Evolutionary conservation across 139 green algal species (phyloP).

Genomic region (Asterochloris erici): DNA sequence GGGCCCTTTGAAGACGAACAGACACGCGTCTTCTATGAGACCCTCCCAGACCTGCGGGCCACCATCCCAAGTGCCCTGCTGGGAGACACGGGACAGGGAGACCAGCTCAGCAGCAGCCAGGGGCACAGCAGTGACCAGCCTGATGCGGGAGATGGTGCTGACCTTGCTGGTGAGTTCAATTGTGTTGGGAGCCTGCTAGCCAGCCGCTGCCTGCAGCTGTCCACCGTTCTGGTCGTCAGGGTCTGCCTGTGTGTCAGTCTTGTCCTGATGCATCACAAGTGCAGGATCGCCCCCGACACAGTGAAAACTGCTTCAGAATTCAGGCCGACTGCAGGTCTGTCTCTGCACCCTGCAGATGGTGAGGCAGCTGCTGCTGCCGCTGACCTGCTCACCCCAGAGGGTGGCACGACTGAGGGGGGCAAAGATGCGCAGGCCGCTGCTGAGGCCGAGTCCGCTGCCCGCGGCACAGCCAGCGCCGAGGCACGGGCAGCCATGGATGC

Average conservation of each 20-base stretch:
- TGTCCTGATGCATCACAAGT: too few relatives aligned
- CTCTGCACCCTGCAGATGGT: slow-evolving; percentile 5
- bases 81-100: slow-evolving; percentile 8
- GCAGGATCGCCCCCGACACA: too few relatives aligned
- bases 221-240: too few relatives aligned
- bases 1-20: slow-evolving; percentile 88
- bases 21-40: slow-evolving; percentile 79
- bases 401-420: neutral
- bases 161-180: too few relatives aligned
- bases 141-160: too few relatives aligned
- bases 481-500: slow-evolving; percentile 44
- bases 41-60: slow-evolving; percentile 71
- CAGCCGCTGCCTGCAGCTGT: too few relatives aligned
- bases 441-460: slow-evolving; percentile 2
- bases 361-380: neutral
- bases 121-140: neutral
- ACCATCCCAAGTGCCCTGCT: slow-evolving; percentile 83
- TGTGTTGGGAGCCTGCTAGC: too few relatives aligned
- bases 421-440: neutral
- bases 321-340: neutral
- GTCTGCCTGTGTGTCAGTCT: too few relatives aligned
- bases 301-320: too few relatives aligned
- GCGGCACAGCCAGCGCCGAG: neutral
- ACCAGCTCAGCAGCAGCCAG: neutral
- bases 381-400: neutral